Evolutionary conservation across 2,329 filamentous ascomycete genomes (phyloP), one percentile per base, ranked within the genome.

Genomic region (Calonectria pseudoreteaudii): DNA sequence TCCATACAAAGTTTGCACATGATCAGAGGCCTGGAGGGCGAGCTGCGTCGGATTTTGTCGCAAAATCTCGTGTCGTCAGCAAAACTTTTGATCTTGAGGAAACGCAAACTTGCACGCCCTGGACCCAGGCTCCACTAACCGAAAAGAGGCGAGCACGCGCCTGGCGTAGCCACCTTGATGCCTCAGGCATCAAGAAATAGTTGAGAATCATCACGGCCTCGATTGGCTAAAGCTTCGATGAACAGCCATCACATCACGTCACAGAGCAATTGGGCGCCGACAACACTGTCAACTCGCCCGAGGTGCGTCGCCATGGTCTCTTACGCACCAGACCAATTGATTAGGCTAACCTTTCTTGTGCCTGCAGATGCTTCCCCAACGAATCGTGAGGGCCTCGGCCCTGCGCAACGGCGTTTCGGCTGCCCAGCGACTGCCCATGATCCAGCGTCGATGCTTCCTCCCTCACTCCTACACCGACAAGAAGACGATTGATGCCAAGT

Each of bases 341-440:
- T 36, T 16, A 38, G 28, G 68, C 78, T 79, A 68, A 77, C 65
- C 66, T 65, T 64, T 62, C 26, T 62, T 31, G n/a, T 26, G 30
- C 49, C 66, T 31, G 20, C 81, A 93, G 91, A 93, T 93, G 91
- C 87, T 93, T 83, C 86, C 88, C 78, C 88, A 88, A 85, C 89
- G 89, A 86, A 86, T 93, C 84, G 87, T 85, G 80, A 89, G 89
- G 86, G 87, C 84, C 78, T 85, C 84, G 78, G 83, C 84, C 79
- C 80, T 84, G 79, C 86, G 87, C 81, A 86, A 84, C 72, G 82
- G 86, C 76, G 83, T 88, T 68, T 83, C 86, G 73, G 85, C 86
- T 76, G 82, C 85, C 80, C 87, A 87, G 83, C 87, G 87, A 82
- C 83, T 90, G 38, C 88, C 90, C 67, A 84, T 88, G 74, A 82